Base-by-base conservation (phyloP, 2,329 filamentous ascomycete genomes). In the Cordyceps tenuipes region DNA sequence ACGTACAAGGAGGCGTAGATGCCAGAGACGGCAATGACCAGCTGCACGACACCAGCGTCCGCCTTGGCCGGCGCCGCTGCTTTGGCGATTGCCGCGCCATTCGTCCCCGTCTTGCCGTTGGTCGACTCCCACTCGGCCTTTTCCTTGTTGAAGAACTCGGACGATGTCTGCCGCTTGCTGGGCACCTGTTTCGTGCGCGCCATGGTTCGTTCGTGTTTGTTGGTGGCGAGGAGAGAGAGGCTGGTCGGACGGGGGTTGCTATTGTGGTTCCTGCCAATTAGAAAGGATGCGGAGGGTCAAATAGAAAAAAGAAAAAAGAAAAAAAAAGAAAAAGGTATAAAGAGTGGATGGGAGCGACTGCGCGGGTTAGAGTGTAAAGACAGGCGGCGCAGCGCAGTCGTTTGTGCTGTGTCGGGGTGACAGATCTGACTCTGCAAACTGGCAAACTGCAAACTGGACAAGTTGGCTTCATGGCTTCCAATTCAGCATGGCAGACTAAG, bases 1-100 rank as follows among this genome's bases (percentile, higher is more conserved):
- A 44, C 82, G 70, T 83, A 97, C 93, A 99, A 99, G 41, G 92
- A 96, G 41, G 88, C 91, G 73, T 99, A 99, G 67, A 99, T 99
- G 62, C 94, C 94, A 7, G 86, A 86, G n/a, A 97, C 91, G 65
- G 92, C 93, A 63, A 96, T 83, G 53, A 92, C 75, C 60, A 97
- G 82, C 73, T 96, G 89, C 68, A 88, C 70, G 34, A 90, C 71
- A 5, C 90, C 89, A 9, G 87, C 81, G 31, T 84, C 81, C 59
- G 75, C 69, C 65, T 74, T 49, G 73, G 69, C 63, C 43, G 69
- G 68, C 21, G 66, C 64, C 2, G 23, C 23, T 23, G 52, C 64
- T 60, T 66, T 63, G 41, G 65, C 63, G 61, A 43, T 15, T 7
- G 65, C 48, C 4, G 63, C 66, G 57, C 68, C 70, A 57, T 70